These are phyloP conservation scores for Fragilariopsis cylindrus DNA, from an alignment of 108 stramenopile species.

Conservation along the genomic window DNA sequence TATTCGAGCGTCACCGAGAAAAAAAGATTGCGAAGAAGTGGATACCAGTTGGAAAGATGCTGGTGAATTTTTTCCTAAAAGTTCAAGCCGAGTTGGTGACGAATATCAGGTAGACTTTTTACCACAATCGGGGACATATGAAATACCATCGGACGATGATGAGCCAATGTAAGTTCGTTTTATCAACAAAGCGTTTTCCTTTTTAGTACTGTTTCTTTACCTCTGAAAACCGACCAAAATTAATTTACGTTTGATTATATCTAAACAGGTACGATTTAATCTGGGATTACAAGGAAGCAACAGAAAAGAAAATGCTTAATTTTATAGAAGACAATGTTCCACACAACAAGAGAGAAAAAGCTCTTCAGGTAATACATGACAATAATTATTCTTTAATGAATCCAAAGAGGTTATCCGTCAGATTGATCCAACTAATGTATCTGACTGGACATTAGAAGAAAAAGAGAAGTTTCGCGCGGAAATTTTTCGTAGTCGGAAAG, in stretches of 20 bases:
- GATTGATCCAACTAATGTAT: conserved; percentile 44
- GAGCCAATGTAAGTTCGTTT: conserved; percentile 32
- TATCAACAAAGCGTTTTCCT: neutral
- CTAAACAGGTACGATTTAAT: conserved; percentile 51
- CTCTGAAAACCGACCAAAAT: neutral
- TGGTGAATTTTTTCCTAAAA: conserved; percentile 53
- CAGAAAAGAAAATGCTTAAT: conserved; percentile 37
- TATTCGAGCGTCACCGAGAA: neutral
- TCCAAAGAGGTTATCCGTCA: conserved; percentile 37
- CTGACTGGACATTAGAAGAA: conserved; percentile 71
- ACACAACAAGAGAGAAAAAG: conserved; percentile 55
- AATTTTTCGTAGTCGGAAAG: conserved; percentile 64
- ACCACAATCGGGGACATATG: conserved; percentile 43
- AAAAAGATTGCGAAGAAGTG: neutral
- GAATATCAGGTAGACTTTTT: conserved; percentile 57
- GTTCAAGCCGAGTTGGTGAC: conserved; percentile 59
- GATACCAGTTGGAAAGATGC: conserved; percentile 72
- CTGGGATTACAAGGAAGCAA: conserved; percentile 53
- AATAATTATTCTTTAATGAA: conserved; percentile 42
- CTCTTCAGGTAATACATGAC: conserved; percentile 47
- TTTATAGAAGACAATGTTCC: conserved; percentile 52
- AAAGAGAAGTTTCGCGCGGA: conserved; percentile 47
- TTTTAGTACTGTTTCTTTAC: neutral
- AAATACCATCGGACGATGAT: neutral
- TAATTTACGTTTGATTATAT: too few relatives aligned